Conservation (phyloP, 441 rosid genomes). For the Populus hybrid region DNA sequence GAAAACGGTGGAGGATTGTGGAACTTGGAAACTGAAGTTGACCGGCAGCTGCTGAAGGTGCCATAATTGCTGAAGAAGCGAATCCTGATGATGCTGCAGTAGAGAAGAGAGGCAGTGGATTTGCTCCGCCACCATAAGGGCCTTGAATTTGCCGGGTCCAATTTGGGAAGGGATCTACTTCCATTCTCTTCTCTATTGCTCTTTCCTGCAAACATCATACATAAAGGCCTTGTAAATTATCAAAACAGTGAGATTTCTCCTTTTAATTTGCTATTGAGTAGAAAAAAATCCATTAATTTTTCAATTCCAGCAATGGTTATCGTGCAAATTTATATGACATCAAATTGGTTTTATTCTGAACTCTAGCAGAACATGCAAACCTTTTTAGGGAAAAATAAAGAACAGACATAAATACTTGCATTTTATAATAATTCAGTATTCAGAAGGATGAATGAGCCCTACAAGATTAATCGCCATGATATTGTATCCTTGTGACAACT, state of each 20-base stretch:
- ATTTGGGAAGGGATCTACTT: constrained; percentile 31
- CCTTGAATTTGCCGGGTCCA: constrained; percentile 37
- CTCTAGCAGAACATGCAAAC: background rate
- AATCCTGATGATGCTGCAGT: constrained; percentile 90
- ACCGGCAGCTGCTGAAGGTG: constrained; percentile 36
- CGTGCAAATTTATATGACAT: background rate
- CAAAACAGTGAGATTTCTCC: background rate
- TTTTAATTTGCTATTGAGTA: background rate
- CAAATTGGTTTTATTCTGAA: background rate
- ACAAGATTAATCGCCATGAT: background rate
- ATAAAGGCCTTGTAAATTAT: too few relatives aligned
- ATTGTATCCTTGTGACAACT: background rate
- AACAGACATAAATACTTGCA: background rate
- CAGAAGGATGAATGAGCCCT: too few relatives aligned
- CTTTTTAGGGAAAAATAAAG: background rate
- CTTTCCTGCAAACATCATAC: constrained; percentile 41
- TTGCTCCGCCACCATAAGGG: constrained; percentile 28
- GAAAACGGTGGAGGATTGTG: constrained; percentile 19
- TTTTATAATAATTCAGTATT: background rate
- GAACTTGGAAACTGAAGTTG: constrained; percentile 29
- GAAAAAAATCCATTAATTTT: too few relatives aligned
- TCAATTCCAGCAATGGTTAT: background rate
- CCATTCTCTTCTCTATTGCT: constrained; percentile 53
- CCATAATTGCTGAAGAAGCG: constrained; percentile 38
- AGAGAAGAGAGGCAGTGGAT: constrained; percentile 39